Evolutionary conservation across 176 grass and related monocot genomes (phyloP).

Genomic region (Tillandsia leiboldiana): DNA sequence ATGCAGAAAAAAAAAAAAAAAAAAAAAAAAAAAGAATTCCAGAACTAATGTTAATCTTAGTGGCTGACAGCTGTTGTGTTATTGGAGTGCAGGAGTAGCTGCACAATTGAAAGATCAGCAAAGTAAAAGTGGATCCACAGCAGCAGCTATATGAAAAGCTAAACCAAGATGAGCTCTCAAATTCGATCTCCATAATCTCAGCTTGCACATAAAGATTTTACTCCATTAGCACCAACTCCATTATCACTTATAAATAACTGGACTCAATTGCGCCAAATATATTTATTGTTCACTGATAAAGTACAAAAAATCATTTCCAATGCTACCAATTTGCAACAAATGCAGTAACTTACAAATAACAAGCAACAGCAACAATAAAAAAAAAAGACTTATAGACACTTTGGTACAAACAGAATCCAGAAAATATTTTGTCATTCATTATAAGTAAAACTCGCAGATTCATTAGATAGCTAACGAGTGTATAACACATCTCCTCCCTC

Average conservation of each 20-base stretch:
- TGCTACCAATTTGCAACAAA: background rate
- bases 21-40: no score
- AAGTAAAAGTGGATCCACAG: no score
- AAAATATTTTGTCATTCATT: background rate
- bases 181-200: no score
- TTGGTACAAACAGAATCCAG: background rate
- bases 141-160: no score
- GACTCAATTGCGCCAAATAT: background rate
- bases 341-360: background rate
- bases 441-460: background rate
- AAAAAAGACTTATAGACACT: background rate
- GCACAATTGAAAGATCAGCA: no score
- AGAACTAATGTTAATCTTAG: no score
- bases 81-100: no score
- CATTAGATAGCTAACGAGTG: background rate
- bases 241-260: constrained; percentile 18
- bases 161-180: no score
- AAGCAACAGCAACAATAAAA: background rate
- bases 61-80: no score
- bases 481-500: constrained; percentile 1
- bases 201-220: no score
- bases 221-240: no score
- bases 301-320: background rate
- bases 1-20: no score
- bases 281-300: constrained; percentile 1